Evolutionary conservation across 2,329 filamentous ascomycete species (phyloP).

Genomic region (Pestalotiopsis sp.): DNA sequence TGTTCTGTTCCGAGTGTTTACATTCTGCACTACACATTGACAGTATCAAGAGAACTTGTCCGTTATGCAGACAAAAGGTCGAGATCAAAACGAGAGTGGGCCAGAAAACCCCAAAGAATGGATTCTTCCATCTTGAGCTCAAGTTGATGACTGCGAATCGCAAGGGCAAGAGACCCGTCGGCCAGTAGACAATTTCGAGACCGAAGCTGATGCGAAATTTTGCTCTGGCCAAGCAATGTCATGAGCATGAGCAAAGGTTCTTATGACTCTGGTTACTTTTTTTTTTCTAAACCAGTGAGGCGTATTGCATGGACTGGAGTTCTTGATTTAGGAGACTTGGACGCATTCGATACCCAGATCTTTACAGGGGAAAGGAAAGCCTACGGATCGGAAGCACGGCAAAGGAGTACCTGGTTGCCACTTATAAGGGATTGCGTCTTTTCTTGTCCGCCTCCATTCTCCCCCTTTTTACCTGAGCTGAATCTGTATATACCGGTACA

Average conservation of each 20-base stretch:
- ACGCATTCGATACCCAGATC: neutral
- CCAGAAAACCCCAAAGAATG: constrained; percentile 31
- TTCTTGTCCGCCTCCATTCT: neutral
- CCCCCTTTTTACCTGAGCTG: neutral
- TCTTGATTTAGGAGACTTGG: neutral
- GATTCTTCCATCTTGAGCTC: constrained; percentile 59
- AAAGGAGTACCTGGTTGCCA: neutral
- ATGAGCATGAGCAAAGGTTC: neutral
- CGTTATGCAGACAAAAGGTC: constrained; percentile 63
- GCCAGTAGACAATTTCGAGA: neutral
- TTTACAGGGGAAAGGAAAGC: neutral
- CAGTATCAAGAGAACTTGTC: constrained; percentile 56
- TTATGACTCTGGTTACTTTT: neutral
- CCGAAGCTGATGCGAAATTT: neutral
- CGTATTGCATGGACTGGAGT: neutral
- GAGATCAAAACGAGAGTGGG: constrained; percentile 41
- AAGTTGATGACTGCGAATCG: constrained; percentile 60
- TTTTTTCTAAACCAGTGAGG: neutral
- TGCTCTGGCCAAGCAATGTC: neutral
- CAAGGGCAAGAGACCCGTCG: constrained; percentile 46
- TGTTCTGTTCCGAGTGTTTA: constrained; percentile 64
- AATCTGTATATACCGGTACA: neutral
- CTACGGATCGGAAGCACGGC: neutral
- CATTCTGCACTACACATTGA: constrained; percentile 61
- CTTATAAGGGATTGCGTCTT: neutral